Base-by-base conservation (phyloP, 1,139 yeast genomes). In the Suhomyces kunorum region DNA sequence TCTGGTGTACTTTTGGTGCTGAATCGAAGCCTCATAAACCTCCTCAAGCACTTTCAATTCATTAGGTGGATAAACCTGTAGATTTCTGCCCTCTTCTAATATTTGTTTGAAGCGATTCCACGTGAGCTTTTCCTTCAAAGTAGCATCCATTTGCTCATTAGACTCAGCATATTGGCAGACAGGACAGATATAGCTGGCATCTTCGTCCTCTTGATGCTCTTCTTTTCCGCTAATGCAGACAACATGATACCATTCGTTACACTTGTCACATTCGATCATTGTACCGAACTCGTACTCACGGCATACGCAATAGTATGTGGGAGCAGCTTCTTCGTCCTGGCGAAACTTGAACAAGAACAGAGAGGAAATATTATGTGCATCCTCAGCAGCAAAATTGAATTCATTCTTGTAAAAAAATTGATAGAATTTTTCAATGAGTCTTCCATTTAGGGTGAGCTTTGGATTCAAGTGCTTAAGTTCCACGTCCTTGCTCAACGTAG, bases 201-300 rank as follows among this genome's bases (percentile, higher is more conserved):
- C 76, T 19, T 53, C 59, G 6, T 69, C 66, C 3, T 49, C 46
- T 20, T 53, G 56, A 16, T 54, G 53, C 55, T 61, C 43, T 56
- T 62, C 36, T 7, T 31, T 33, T 59, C 71, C 50, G 64, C 74
- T 74, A 29, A 87, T 68, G 61, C 96, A 88, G 25, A 66, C 68
- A 37, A 77, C 76, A 56, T 87, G 95, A 56, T 80, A 87, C 94
- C 94, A 85, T 55, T 87, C 95, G 38, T 78, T 74, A 59, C 96
- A 87, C 20, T 59, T 60, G 47, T 84, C 94, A 63, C 96, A 88
- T 50, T 82, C 87, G 35, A 86, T 77, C 95, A 87, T 86, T 0
- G 76, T 68, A 1, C 89, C 92, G 42, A 71, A 73, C 53, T 86
- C 95, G 16, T 68, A 65, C 42, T 74, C 77, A 31, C 95, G 75